Base-by-base conservation (phyloP, 768 basidiomycete genomes). In the Multifurca ochricompacta region DNA sequence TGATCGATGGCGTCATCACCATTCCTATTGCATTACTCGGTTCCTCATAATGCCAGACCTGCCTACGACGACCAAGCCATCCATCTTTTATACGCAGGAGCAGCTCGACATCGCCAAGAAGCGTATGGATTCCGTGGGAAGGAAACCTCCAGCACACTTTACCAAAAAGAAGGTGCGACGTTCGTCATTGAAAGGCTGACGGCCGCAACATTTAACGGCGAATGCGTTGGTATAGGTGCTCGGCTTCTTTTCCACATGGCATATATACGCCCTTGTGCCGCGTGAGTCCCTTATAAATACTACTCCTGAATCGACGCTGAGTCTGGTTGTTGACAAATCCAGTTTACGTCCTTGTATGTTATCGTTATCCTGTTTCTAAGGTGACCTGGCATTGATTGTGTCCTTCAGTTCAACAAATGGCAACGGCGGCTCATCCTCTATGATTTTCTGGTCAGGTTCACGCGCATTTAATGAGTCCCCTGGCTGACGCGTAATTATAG, bases 1-100 rank as follows among this genome's bases (percentile, higher is more conserved):
- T 76, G 52, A 68, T 76, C 47, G 73, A 76, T 53, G 71, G 70
- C 1, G 64, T 72, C 52, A 71, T 72, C 51, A 71, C 70, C 3
- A 57, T 72, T 13, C 71, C 70, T 21, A 72, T 73, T 31, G 71
- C 67, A 1, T 41, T 72, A 14, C 59, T 70, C 8, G 71, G 71
- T 6, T 71, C 61, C 10, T 71, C 28, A 66, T 72, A 30, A 70
- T 72, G 69, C 72, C 71, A 16, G 70, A 72, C 51, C 63, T 72
- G 3, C 70, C 70, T 0, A 59, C 66, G 6, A 71, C 65, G 34
- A 70, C 70, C 14, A 63, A 63, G 45, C 71, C 70, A 2, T 68
- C 67, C 5, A 50, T 62, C 0, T 59, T 71, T 23, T 70, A 69
- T 43, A 69, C 68, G 0, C 59, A 67, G 43, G 63, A 61, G 25